Evolutionary conservation across 2,329 filamentous ascomycete genomes (phyloP), one percentile per base, ranked within the genome.

Genomic region (Hypocreales sp.): DNA sequence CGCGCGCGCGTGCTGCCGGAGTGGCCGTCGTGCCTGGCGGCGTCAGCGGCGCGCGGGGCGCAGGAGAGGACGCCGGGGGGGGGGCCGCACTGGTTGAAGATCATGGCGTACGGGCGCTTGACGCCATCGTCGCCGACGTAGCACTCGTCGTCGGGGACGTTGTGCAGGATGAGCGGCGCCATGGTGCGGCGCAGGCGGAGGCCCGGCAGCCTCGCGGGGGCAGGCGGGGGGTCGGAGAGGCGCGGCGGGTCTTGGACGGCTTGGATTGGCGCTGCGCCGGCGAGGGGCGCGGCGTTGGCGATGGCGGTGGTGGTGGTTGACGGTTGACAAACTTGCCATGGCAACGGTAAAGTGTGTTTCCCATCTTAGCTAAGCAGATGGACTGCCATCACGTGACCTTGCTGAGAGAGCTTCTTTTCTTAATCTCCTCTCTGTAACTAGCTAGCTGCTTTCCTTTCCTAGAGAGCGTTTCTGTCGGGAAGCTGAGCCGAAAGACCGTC

Each of bases 141-240:
- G 26, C 72, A 65, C 45, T 77, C 72, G 27, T 77, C 72, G 37
- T 77, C 72, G 31, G 72, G 71, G 36, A 77, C 72, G 45, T 75
- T 76, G 45, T 78, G 72, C 19, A 78, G 55, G 42, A 77, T 75
- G 31, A 77, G 56, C 38, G 72, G 72, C 31, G 70, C 64, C 70
- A 75, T 76, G 28, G 24, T 19, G 14, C 7, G 8, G n/a, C 15
- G n/a, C n/a, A 20, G n/a, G n/a, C n/a, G n/a, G n/a, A 20, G 22
- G n/a, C 22, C 6, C 14, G 12, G 22, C 8, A 24, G n/a, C 8
- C n/a, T n/a, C n/a, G n/a, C n/a, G 6, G 13, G 20, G 22, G 13
- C 10, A n/a, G 22, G 10, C n/a, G 10, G 15, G 11, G 19, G 8
- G 22, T n/a, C 12, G 15, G 23, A 17, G 22, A 21, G 23, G n/a